phyloP scores from a whole-genome alignment of 371 early-diverging fungal genomes.

The Blastocladiella emersonii region DNA sequence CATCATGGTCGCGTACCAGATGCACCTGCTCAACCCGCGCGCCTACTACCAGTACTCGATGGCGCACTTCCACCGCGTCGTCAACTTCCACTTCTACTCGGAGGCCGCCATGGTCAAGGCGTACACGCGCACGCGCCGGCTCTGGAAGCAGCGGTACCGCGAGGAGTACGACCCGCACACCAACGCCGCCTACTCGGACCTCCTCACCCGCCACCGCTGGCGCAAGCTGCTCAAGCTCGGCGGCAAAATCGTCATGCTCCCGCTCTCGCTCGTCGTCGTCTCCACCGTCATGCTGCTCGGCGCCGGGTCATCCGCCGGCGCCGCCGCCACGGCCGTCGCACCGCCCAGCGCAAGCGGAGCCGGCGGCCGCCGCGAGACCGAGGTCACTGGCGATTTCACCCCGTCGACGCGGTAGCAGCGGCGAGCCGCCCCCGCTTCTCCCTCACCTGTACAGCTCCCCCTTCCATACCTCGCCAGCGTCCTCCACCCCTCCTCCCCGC shows the following conservation, averaged over 20 bases:
- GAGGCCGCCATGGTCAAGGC: conserved; percentile 4
- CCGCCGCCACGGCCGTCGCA: background rate
- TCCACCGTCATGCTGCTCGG: background rate
- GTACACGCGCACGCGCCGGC: background rate
- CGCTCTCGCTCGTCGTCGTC: background rate
- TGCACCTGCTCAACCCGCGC: background rate
- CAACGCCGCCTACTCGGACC: background rate
- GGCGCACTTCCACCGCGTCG: conserved; percentile 2
- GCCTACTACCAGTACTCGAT: conserved; percentile 1
- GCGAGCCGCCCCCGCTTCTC: no score
- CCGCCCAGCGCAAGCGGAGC: background rate
- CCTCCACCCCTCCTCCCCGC: no score
- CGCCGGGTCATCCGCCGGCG: background rate
- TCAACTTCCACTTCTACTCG: conserved; percentile 3
- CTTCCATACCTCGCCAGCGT: no score
- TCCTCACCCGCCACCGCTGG: background rate
- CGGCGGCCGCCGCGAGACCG: background rate
- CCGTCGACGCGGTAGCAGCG: no score
- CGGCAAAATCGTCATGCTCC: background rate
- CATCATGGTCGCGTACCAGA: background rate
- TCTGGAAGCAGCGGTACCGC: background rate
- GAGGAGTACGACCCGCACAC: background rate
- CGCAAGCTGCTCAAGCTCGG: background rate
- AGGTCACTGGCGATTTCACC: background rate
- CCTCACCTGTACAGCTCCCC: no score